Conservation (phyloP, 176 grass and related monocot genomes). For the Dactylis glomerata region DNA sequence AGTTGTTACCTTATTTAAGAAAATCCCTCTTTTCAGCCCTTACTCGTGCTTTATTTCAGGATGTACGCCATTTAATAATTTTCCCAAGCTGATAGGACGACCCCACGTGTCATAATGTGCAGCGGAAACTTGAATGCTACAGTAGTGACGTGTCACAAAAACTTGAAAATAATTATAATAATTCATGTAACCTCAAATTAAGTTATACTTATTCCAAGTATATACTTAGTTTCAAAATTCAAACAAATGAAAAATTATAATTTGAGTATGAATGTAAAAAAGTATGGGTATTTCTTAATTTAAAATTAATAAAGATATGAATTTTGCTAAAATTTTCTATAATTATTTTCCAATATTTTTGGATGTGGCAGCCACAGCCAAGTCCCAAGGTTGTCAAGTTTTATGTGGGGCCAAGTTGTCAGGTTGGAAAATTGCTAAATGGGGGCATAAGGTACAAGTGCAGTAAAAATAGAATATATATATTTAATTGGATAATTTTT, state of each 20-base stretch:
- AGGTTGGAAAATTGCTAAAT: not conserved
- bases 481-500: too few species aligned
- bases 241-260: not conserved
- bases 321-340: not conserved
- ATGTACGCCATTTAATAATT: not conserved
- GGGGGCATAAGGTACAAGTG: not conserved
- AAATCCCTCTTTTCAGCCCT: not conserved
- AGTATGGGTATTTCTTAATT: not conserved
- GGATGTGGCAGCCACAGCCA: too few species aligned
- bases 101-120: not conserved
- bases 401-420: not conserved
- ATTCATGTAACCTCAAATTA: not conserved
- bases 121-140: not conserved
- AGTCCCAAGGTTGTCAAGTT: too few species aligned
- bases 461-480: too few species aligned
- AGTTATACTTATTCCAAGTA: not conserved
- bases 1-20: not conserved
- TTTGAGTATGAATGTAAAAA: not conserved
- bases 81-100: not conserved
- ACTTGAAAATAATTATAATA: not conserved
- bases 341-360: not conserved
- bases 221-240: not conserved
- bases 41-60: not conserved
- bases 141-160: not conserved
- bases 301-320: not conserved